These are phyloP conservation scores for Euphorbia peplus DNA, from an alignment of 345 rosid genomes.

Conservation along the genomic window DNA sequence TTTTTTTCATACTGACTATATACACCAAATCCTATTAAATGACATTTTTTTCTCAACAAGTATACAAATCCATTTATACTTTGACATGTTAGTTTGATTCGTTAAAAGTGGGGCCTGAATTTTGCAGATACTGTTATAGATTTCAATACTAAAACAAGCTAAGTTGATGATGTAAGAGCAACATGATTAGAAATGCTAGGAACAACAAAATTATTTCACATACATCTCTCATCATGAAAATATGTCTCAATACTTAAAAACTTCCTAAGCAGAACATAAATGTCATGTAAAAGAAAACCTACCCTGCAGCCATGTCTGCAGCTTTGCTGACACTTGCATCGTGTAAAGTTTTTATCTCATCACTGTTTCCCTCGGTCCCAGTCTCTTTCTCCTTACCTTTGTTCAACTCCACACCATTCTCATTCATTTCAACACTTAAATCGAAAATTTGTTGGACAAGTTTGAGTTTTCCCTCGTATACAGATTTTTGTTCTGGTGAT, in stretches of 20 bases:
- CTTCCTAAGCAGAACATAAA: neutral
- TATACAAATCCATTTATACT: neutral
- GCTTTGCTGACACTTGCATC: constrained; percentile 86
- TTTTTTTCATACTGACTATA: no score
- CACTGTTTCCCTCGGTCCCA: constrained; percentile 53
- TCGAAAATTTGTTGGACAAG: constrained; percentile 74
- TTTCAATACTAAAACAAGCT: constrained; percentile 3
- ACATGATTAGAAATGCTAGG: neutral
- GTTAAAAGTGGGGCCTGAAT: neutral
- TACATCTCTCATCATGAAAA: neutral
- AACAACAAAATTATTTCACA: neutral
- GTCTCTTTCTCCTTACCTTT: constrained; percentile 87
- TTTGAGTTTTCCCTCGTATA: constrained; percentile 76
- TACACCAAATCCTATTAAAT: no score
- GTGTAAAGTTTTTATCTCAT: constrained; percentile 72
- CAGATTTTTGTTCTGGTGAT: constrained; percentile 65
- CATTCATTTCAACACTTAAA: constrained; percentile 53
- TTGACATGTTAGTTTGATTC: neutral
- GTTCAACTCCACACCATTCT: constrained; percentile 45
- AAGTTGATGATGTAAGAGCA: constrained; percentile 9
- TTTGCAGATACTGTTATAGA: neutral
- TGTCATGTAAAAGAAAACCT: constrained; percentile 17
- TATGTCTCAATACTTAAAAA: neutral
- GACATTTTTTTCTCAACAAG: neutral
- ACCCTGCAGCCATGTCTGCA: constrained; percentile 99